Conservation (phyloP, 768 basidiomycete genomes). For the Lactarius psammicola region DNA sequence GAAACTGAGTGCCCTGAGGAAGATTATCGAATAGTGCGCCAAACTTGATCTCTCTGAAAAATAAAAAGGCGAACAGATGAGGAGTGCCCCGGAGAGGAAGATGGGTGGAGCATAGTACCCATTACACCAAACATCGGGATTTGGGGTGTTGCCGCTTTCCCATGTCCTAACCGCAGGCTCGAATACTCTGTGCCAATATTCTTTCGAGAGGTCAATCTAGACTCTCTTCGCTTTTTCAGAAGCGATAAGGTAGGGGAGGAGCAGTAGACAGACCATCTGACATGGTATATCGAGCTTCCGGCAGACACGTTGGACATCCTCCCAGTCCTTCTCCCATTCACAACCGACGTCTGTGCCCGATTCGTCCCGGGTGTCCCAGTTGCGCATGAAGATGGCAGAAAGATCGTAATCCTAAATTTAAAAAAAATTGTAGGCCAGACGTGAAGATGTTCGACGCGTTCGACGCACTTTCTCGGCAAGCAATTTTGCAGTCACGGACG, state of each 20-base stretch:
- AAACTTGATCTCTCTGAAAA: slow-evolving; percentile 82
- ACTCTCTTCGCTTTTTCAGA: slow-evolving; percentile 14
- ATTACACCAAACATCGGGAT: slow-evolving; percentile 94
- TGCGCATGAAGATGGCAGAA: slow-evolving; percentile 91
- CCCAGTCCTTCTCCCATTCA: slow-evolving; percentile 96
- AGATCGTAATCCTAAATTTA: slow-evolving; percentile 74
- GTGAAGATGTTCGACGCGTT: neutral
- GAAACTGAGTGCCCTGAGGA: slow-evolving; percentile 50
- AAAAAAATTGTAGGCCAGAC: neutral
- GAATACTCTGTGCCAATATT: slow-evolving; percentile 92
- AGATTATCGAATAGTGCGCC: slow-evolving; percentile 73
- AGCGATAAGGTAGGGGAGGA: neutral
- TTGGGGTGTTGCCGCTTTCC: slow-evolving; percentile 81
- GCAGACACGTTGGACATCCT: slow-evolving; percentile 84
- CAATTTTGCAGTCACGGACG: slow-evolving; percentile 80
- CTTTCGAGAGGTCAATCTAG: slow-evolving; percentile 81
- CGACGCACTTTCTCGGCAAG: slow-evolving; percentile 58
- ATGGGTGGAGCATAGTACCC: slow-evolving; percentile 43
- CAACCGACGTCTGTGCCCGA: slow-evolving; percentile 77
- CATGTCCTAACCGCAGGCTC: slow-evolving; percentile 78
- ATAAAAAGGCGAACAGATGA: neutral
- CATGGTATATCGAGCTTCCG: slow-evolving; percentile 69
- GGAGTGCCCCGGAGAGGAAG: neutral
- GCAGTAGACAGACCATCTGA: slow-evolving; percentile 52
- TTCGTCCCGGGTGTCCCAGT: slow-evolving; percentile 91